Conservation (phyloP, 768 basidiomycete genomes). For the Naganishia friedmannii region DNA sequence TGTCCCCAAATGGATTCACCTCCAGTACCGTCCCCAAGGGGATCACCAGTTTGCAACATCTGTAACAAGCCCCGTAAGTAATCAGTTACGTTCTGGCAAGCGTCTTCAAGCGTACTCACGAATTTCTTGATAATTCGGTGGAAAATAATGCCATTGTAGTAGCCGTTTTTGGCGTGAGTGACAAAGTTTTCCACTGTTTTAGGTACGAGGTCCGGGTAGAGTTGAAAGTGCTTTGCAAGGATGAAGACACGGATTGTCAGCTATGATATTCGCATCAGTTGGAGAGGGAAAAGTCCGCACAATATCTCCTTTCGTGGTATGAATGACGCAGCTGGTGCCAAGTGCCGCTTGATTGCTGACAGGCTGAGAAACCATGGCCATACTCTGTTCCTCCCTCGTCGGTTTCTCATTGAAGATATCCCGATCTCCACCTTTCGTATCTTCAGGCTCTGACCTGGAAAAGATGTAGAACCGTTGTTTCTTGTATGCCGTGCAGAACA, state of each 20-base stretch:
- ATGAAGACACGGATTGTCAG: neutral
- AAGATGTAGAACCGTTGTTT: slow-evolving; percentile 91
- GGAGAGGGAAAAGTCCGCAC: slow-evolving; percentile 31
- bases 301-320: slow-evolving; percentile 93
- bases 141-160: slow-evolving; percentile 89
- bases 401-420: slow-evolving; percentile 98
- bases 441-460: slow-evolving; percentile 85
- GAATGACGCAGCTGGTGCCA: slow-evolving; percentile 79
- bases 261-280: slow-evolving; percentile 60
- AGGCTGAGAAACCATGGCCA: slow-evolving; percentile 58
- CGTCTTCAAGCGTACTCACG: slow-evolving; percentile 45
- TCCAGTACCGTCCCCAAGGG: slow-evolving; percentile 89
- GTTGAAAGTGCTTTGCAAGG: slow-evolving; percentile 43
- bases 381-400: slow-evolving; percentile 88
- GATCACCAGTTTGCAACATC: slow-evolving; percentile 96
- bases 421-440: slow-evolving; percentile 77
- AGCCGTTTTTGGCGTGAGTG: slow-evolving; percentile 80
- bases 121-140: slow-evolving; percentile 98
- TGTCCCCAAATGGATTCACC: slow-evolving; percentile 84
- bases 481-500: slow-evolving; percentile 91
- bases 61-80: slow-evolving; percentile 23
- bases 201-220: slow-evolving; percentile 85
- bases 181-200: slow-evolving; percentile 98
- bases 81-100: neutral
- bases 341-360: slow-evolving; percentile 58